Percentiles rank a stretch among this genome's conserved stretches.
Evolutionary conservation across 1,284 basidiomycete genomes (phyloP).

Genomic region (Boletus coffeatus): DNA sequence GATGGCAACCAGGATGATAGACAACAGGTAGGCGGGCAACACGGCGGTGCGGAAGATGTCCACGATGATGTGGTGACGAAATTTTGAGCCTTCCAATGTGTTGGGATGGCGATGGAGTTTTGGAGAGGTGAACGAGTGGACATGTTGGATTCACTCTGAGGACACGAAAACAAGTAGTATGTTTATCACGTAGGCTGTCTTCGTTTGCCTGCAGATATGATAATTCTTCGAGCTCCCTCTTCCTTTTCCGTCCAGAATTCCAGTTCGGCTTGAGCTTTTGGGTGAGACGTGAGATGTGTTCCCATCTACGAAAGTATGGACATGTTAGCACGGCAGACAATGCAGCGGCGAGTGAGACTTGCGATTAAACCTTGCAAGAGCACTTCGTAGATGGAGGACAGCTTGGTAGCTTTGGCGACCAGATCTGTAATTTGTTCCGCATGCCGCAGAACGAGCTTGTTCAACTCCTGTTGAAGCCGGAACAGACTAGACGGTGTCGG

Average conservation of each 20-base stretch:
- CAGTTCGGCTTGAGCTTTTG: slow-evolving; percentile 54
- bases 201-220: slow-evolving; percentile 38
- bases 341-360: slow-evolving; percentile 27
- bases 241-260: slow-evolving; percentile 54
- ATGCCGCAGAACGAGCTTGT: slow-evolving; percentile 72
- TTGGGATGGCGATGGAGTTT: too few relatives aligned
- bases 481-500: slow-evolving; percentile 49
- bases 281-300: slow-evolving; percentile 46
- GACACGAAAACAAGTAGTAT: slow-evolving; percentile 12
- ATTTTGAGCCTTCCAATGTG: too few relatives aligned
- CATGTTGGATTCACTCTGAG: slow-evolving; percentile 1
- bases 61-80: too few relatives aligned
- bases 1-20: too few relatives aligned
- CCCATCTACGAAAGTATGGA: slow-evolving; percentile 36
- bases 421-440: slow-evolving; percentile 62
- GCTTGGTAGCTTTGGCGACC: slow-evolving; percentile 59
- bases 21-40: too few relatives aligned
- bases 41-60: too few relatives aligned
- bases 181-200: slow-evolving; percentile 23
- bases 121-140: too few relatives aligned
- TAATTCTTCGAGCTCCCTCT: slow-evolving; percentile 50
- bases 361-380: slow-evolving; percentile 78
- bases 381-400: slow-evolving; percentile 70
- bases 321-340: slow-evolving; percentile 3
- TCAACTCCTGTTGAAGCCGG: slow-evolving; percentile 84